These are phyloP conservation scores for Agaricales sp. DNA, from an alignment of 1,284 basidiomycete species.

Conservation along the genomic window DNA sequence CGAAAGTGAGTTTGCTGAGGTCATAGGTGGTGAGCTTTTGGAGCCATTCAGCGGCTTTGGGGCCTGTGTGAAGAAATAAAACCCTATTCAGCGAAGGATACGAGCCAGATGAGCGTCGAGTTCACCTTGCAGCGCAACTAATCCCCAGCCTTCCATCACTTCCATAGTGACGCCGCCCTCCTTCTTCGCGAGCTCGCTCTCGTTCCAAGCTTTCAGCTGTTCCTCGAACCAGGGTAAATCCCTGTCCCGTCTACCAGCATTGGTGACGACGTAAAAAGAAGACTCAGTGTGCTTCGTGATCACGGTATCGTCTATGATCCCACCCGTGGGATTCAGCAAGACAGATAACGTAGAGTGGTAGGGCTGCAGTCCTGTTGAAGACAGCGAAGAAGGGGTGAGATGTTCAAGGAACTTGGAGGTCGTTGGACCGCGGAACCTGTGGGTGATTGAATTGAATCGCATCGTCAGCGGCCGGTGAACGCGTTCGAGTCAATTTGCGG, in stretches of 20 bases:
- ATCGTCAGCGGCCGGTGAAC: not conserved
- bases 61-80: constrained; percentile 62
- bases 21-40: constrained; percentile 69
- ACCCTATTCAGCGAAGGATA: too few species aligned
- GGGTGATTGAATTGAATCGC: not conserved
- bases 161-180: constrained; percentile 69
- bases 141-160: constrained; percentile 77
- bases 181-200: constrained; percentile 31
- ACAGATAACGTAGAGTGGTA: constrained; percentile 82
- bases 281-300: constrained; percentile 77
- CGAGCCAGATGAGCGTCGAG: too few species aligned
- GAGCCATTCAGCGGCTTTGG: constrained; percentile 72
- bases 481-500: constrained; percentile 4
- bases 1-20: constrained; percentile 68
- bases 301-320: constrained; percentile 92
- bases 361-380: constrained; percentile 38
- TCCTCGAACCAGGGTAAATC: constrained; percentile 74
- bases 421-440: constrained; percentile 68
- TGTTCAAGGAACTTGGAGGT: constrained; percentile 76
- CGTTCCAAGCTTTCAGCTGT: constrained; percentile 72
- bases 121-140: constrained; percentile 88
- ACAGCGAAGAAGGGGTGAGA: constrained; percentile 76
- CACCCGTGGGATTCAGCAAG: constrained; percentile 80
- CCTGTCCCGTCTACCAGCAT: constrained; percentile 79
- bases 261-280: constrained; percentile 93